A percentile compares a stretch with the other conserved stretches of the same genome.
Evolutionary conservation across 495 filamentous ascomycete genomes (phyloP).

Genomic region (Tuber calosporum): DNA sequence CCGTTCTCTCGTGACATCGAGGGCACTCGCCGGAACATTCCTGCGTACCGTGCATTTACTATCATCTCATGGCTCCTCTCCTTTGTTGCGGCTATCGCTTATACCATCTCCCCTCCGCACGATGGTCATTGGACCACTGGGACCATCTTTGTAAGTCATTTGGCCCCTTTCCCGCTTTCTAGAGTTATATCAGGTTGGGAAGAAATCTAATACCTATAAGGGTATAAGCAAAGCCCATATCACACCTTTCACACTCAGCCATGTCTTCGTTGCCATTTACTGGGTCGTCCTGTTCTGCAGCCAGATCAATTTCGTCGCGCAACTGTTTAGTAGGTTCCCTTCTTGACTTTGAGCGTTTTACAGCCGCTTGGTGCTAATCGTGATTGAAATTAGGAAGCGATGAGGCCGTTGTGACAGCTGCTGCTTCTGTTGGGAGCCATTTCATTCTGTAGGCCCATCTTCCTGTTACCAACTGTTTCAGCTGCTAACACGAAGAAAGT

Average conservation of each 20-base stretch:
- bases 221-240: conserved; percentile 56
- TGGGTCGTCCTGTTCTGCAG: conserved; percentile 70
- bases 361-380: background rate
- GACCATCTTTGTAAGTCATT: conserved; percentile 30
- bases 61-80: conserved; percentile 64
- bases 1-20: conserved; percentile 43
- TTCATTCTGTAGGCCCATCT: conserved; percentile 58
- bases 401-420: conserved; percentile 54
- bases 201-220: conserved; percentile 51
- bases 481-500: background rate
- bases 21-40: conserved; percentile 43
- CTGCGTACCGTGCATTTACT: conserved; percentile 60
- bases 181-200: background rate
- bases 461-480: background rate
- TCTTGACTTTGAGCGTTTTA: background rate
- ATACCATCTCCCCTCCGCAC: conserved; percentile 55
- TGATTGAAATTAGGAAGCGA: conserved; percentile 46
- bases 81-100: conserved; percentile 61
- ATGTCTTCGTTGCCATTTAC: conserved; percentile 64
- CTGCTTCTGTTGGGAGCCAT: conserved; percentile 69
- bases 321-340: conserved; percentile 55
- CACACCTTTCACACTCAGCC: conserved; percentile 70
- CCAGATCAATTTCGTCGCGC: conserved; percentile 66
- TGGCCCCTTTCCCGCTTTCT: background rate
- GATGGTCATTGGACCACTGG: conserved; percentile 52